Percentiles rank a stretch among this genome's conserved stretches.
Conservation (phyloP, 345 rosid species). For the Noccaea bulbosa region DNA sequence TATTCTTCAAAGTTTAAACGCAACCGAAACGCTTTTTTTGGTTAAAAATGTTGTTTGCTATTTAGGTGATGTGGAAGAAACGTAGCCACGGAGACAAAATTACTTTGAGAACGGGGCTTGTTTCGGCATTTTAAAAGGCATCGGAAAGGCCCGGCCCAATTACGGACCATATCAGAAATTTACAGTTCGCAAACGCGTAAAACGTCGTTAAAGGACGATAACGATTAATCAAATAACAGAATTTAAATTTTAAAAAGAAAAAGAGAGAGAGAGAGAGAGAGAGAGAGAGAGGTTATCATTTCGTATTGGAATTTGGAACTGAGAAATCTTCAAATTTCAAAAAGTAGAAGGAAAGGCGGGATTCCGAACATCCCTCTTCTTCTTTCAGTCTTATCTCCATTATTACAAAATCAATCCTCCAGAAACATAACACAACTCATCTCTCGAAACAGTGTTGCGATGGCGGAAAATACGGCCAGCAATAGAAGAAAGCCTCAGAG, state of each 20-base stretch:
- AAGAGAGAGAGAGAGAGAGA: no score
- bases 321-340: conserved; percentile 34
- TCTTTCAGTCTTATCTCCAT: conserved; percentile 1
- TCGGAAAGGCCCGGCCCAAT: neutral
- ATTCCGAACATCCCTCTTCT: conserved; percentile 1
- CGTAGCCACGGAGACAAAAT: conserved; percentile 9
- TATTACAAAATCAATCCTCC: conserved; percentile 11
- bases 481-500: conserved; percentile 61
- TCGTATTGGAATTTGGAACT: conserved; percentile 14
- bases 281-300: neutral
- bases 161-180: neutral
- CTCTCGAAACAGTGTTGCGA: conserved; percentile 30
- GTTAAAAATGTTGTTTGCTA: neutral
- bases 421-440: conserved; percentile 5
- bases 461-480: conserved; percentile 56
- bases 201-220: neutral
- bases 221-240: no score
- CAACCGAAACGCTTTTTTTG: neutral
- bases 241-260: no score
- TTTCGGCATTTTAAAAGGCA: conserved; percentile 2
- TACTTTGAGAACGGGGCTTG: neutral
- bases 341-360: conserved; percentile 31
- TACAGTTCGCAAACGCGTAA: conserved; percentile 3
- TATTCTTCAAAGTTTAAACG: neutral
- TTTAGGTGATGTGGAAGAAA: conserved; percentile 18